These are phyloP conservation scores for Chondrus crispus DNA, from an alignment of 23 red algal species.

Conservation along the genomic window DNA sequence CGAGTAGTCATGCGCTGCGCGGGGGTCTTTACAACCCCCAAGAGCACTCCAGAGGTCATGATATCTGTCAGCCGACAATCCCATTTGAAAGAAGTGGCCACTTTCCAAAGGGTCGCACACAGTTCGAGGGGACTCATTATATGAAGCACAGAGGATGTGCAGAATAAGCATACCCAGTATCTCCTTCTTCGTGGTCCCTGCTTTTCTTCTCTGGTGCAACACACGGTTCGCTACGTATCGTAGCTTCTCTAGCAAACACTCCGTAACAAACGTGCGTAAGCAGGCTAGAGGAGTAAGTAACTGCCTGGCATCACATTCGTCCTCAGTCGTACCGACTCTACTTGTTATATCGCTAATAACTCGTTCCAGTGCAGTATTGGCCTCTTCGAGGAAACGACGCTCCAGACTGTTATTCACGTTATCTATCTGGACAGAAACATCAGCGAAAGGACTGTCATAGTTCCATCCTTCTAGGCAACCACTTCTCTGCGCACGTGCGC, in stretches of 20 bases:
- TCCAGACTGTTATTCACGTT: not conserved
- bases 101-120: not conserved
- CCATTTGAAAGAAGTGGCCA: not conserved
- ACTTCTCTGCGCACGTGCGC: no score
- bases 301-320: no score
- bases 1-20: not conserved
- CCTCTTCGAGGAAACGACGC: not conserved
- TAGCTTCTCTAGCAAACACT: not conserved
- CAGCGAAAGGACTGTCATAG: not conserved
- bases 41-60: not conserved
- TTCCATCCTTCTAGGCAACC: not conserved
- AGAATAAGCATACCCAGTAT: not conserved
- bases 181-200: not conserved
- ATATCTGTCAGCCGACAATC: not conserved
- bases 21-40: not conserved
- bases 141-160: not conserved
- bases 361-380: not conserved
- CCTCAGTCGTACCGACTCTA: not conserved
- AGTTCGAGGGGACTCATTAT: not conserved
- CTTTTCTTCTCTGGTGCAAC: not conserved
- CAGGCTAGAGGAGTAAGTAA: not conserved
- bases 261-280: not conserved
- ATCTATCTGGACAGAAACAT: not conserved
- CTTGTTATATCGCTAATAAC: not conserved
- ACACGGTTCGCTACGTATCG: not conserved